These are phyloP conservation scores for Naegleria lovaniensis DNA, from an alignment of 208 protist genomes.

Conservation along the genomic window DNA sequence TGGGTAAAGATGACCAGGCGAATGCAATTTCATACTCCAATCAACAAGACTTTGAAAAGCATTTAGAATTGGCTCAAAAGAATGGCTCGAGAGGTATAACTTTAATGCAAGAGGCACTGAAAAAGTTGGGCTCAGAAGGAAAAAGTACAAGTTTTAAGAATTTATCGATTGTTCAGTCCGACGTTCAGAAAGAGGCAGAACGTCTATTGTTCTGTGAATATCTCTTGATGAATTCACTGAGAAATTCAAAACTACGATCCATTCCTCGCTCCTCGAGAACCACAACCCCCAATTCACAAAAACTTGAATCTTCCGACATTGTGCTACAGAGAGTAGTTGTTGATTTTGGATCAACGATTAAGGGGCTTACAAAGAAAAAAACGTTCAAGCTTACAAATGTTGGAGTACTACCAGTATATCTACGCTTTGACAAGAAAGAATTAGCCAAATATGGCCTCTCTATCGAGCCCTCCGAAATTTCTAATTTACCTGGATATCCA, in stretches of 20 bases:
- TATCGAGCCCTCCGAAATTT: conserved; percentile 67
- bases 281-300: not conserved
- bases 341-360: conserved; percentile 87
- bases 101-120: not conserved
- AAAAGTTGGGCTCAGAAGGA: not conserved
- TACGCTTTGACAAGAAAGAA: conserved; percentile 69
- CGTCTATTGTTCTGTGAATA: not conserved
- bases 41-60: not conserved
- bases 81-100: not conserved
- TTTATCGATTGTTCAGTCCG: not conserved
- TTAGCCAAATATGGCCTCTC: conserved; percentile 52
- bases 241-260: not conserved
- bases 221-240: not conserved
- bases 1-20: not conserved
- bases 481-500: conserved; percentile 51
- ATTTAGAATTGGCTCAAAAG: not conserved
- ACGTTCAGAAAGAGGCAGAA: not conserved
- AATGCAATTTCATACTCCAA: not conserved
- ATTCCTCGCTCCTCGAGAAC: not conserved
- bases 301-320: conserved; percentile 34
- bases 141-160: not conserved
- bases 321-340: conserved; percentile 74
- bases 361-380: conserved; percentile 62
- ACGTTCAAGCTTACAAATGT: conserved; percentile 75
- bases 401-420: conserved; percentile 52